Conservation (phyloP, 2,329 filamentous ascomycete genomes). For the Alternaria metachromatica region DNA sequence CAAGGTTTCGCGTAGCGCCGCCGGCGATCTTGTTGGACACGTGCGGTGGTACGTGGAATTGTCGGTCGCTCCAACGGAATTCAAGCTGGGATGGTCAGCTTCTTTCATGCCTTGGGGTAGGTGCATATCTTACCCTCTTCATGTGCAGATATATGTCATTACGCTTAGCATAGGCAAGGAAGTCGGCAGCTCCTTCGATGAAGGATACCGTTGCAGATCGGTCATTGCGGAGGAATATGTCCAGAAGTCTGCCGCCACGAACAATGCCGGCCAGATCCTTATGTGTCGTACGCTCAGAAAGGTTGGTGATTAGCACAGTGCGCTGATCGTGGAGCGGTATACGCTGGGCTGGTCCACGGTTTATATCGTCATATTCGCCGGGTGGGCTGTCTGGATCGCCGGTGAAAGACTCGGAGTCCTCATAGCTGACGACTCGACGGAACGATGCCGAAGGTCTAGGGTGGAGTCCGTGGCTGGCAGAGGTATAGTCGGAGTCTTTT, state of each 20-base stretch:
- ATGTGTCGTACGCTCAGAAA: conserved; percentile 68
- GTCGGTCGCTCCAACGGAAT: conserved; percentile 72
- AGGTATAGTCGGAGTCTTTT: conserved; percentile 29
- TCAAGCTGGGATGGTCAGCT: conserved; percentile 61
- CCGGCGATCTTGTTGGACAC: conserved; percentile 67
- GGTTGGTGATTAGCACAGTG: conserved; percentile 67
- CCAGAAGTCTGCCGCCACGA: conserved; percentile 73
- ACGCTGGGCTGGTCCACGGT: conserved; percentile 4
- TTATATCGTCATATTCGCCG: conserved; percentile 16
- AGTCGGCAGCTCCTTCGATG: conserved; percentile 64
- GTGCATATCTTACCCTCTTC: conserved; percentile 63
- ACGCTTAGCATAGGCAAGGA: conserved; percentile 68
- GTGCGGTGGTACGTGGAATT: conserved; percentile 70
- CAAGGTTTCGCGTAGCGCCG: conserved; percentile 76
- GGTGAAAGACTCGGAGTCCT: conserved; percentile 22
- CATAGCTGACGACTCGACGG: conserved; percentile 25
- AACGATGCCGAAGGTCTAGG: conserved; percentile 17
- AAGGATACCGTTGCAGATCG: conserved; percentile 73
- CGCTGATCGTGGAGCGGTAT: conserved; percentile 52
- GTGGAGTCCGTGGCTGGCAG: conserved; percentile 23
- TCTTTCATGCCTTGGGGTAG: neutral
- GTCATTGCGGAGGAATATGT: conserved; percentile 70
- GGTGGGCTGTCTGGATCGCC: conserved; percentile 8
- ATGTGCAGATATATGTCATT: conserved; percentile 72
- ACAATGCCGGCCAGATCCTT: conserved; percentile 69